Base-by-base conservation (phyloP, 345 rosid species). In the Ceriops decandra region DNA sequence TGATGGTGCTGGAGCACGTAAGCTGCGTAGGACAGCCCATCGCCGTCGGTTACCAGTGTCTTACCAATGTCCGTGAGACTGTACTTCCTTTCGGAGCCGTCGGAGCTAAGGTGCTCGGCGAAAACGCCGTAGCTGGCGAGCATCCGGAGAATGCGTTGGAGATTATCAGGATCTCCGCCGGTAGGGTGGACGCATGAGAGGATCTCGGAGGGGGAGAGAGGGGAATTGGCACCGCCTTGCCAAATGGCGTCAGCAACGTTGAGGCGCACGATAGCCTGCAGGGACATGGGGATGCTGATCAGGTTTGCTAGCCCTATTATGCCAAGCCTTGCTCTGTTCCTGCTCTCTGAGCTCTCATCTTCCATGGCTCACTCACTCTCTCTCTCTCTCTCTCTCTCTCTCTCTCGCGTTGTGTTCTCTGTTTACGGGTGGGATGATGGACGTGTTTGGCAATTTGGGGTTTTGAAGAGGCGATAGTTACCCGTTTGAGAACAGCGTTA, bases 1-100 rank as follows among this genome's bases (percentile, higher is more conserved):
- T 93, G 97, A 76, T 91, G 96, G 77, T 91, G 98, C 54, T 93
- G 98, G 75, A 93, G 98, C 28, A 91, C 88, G 69, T 88, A 93
- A 5, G 89, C 72, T 6, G 82, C 96, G 67, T 81, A 89, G 28
- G 98, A 91, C 63, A 89, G 90, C 7, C 97, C 98, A 0, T 72
- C 74, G 0, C 77, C 60, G 60, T 85, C 97, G 32, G 97, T 84
- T 36, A 86, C 92, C 2, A 93, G 93, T 16, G 95, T 89, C 76
- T 82, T 82, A 5, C 98, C 98, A 16, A 86, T 72, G 61, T 88
- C 91, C 0, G 96, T 89, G 21, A 91, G 90, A 1, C 85, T 81
- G 76, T 93, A 91, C 26, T 60, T 87, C 64, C 97, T 74, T 63
- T 68, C 84, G 2, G 26, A 22, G 33, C 57, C 78, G 36, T 53